Percentiles rank a stretch among this genome's conserved stretches.
Conservation (phyloP, 1,139 yeast genomes). For the Meyerozyma guilliermondii region DNA sequence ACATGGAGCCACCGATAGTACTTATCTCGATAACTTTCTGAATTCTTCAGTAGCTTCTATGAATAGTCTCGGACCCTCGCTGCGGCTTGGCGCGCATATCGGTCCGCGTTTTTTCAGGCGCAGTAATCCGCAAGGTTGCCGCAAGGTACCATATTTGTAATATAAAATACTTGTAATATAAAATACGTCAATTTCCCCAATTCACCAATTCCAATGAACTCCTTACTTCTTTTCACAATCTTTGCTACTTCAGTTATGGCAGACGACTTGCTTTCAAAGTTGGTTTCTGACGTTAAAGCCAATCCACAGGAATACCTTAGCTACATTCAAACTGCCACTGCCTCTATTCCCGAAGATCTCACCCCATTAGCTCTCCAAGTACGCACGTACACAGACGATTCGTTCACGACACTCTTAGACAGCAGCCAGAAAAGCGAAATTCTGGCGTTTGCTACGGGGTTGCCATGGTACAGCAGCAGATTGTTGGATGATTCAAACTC, state of each 20-base stretch:
- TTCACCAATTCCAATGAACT: not conserved
- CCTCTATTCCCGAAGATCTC: conserved; percentile 19
- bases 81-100: too few relatives aligned
- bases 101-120: not conserved
- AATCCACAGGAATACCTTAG: conserved; percentile 19
- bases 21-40: too few relatives aligned
- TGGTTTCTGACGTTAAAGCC: conserved; percentile 22
- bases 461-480: conserved; percentile 38
- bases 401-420: conserved; percentile 37
- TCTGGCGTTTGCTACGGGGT: conserved; percentile 31
- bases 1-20: too few relatives aligned
- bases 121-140: not conserved
- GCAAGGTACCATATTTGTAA: too few relatives aligned
- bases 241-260: not conserved
- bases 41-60: too few relatives aligned
- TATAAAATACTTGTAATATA: too few relatives aligned
- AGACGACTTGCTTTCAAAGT: conserved; percentile 14
- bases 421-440: conserved; percentile 9
- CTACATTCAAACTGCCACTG: conserved; percentile 19
- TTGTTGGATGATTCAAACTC: not conserved
- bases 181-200: too few relatives aligned
- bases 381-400: conserved; percentile 33
- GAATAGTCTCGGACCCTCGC: too few relatives aligned
- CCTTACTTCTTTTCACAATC: not conserved
- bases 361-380: conserved; percentile 24